Evolutionary conservation across 192 early-diverging fungal species (phyloP), one percentile per base, ranked within the genome.

Genomic region (Umbelopsis isabellina): DNA sequence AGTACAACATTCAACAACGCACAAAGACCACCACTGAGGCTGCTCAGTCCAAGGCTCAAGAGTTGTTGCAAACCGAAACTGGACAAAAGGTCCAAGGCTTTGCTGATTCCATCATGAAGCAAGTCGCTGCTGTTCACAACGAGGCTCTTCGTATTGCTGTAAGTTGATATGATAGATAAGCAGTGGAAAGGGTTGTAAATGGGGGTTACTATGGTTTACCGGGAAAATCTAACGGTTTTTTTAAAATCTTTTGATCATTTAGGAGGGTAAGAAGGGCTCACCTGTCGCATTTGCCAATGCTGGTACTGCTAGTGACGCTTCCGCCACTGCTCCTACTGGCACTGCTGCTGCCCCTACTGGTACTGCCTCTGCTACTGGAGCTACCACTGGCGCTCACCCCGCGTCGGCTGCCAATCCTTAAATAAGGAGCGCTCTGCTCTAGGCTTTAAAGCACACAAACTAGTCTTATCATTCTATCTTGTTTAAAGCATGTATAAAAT

Each of bases 101-200:
- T 71, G 79, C 80, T 33, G 21, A 49, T 15, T 68, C 71, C 16
- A 72, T 82, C 27, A 77, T 74, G 69, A 76, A 81, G 65, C 73
- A 80, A 61, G 79, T 82, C 23, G 72, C 76, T n/a, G 81, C 79
- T 41, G 78, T 87, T 47, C 82, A 84, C 72, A 27, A 58, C 70
- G 82, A 85, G 55, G 84, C 85, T 20, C 72, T 74, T 23, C 76
- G 76, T 49, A 71, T 87, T 67, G 81, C 82, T 44, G 78, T 73
- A 73, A 73, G 72, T 67, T 15, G 46, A 46, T 16, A 21, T 25
- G 4, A 20, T 66, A n/a, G 21, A 21, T 50, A n/a, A 1, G 13
- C 6, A 20, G n/a, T 20, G n/a, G 0, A 51, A 8, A 8, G 10
- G n/a, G 49, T 51, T 22, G 6, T 8, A 3, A n/a, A 11, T 20